Percentiles rank a stretch among this genome's conserved stretches.
These are phyloP conservation scores for Yarrowia osloensis DNA, from an alignment of 805 yeast species.

Conservation along the genomic window DNA sequence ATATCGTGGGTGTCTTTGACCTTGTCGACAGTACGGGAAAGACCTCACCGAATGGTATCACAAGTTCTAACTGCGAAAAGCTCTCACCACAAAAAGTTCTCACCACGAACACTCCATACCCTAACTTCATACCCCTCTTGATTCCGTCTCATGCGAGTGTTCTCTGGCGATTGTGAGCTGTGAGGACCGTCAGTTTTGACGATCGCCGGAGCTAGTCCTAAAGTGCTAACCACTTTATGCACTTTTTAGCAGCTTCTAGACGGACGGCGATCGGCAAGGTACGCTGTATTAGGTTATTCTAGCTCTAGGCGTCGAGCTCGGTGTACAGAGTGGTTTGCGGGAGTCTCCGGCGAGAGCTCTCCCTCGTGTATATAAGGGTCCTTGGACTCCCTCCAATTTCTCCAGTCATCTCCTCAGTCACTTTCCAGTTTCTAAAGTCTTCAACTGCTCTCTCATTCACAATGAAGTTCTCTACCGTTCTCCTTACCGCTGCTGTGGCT, in stretches of 20 bases:
- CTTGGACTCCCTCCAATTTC: background rate
- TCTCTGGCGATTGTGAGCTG: too few species aligned
- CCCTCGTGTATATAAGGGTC: background rate
- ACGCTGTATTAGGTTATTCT: conserved; percentile 20
- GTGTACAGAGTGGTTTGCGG: background rate
- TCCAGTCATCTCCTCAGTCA: background rate
- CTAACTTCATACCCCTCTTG: too few species aligned
- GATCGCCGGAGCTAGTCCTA: background rate
- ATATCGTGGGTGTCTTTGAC: too few species aligned
- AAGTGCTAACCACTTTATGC: background rate
- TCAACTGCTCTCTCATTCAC: background rate
- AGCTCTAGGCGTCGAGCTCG: background rate
- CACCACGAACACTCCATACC: too few species aligned
- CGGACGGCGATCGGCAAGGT: conserved; percentile 21
- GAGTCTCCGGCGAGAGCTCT: background rate
- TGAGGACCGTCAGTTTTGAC: too few species aligned
- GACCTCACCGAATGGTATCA: too few species aligned
- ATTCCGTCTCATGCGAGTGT: too few species aligned
- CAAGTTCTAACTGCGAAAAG: too few species aligned
- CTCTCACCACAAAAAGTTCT: too few species aligned
- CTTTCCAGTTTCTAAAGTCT: background rate
- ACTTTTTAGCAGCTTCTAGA: conserved; percentile 7
- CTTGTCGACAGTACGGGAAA: too few species aligned
- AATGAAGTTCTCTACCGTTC: conserved; percentile 16
- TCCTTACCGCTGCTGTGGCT: background rate